These are phyloP conservation scores for Haplosporangium gracile DNA, from an alignment of 192 early-diverging fungal species.

Conservation along the genomic window DNA sequence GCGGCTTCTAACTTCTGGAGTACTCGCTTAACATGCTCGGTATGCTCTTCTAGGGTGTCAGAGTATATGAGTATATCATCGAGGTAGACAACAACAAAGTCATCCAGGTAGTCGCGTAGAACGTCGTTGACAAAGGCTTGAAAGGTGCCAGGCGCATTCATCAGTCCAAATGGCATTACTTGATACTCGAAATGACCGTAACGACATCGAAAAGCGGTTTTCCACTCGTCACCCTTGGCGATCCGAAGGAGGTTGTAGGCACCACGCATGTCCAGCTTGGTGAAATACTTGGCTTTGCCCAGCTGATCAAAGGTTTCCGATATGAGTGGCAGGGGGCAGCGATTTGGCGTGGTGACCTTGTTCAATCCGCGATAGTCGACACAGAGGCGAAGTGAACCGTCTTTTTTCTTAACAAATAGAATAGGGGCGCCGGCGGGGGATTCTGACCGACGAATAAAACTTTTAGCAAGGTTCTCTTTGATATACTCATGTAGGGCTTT, in stretches of 20 bases:
- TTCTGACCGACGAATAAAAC: conserved; percentile 15
- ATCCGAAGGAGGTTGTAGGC: conserved; percentile 65
- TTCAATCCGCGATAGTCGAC: conserved; percentile 66
- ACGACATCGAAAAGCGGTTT: conserved; percentile 54
- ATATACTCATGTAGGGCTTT: conserved; percentile 45
- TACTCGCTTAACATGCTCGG: conserved; percentile 28
- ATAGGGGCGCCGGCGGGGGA: conserved; percentile 5
- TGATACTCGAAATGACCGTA: conserved; percentile 51
- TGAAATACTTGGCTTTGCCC: conserved; percentile 47
- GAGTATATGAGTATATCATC: conserved; percentile 66
- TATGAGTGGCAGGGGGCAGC: conserved; percentile 67
- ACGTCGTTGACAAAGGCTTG: conserved; percentile 59
- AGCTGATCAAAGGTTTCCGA: conserved; percentile 59
- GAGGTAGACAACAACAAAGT: conserved; percentile 43
- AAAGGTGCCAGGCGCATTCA: conserved; percentile 57
- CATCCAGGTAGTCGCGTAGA: conserved; percentile 25
- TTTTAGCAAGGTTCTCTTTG: conserved; percentile 22
- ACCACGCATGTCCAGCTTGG: conserved; percentile 57
- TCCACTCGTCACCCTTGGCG: conserved; percentile 35
- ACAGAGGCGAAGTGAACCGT: conserved; percentile 21
- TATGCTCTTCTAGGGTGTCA: conserved; percentile 44
- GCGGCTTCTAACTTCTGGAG: conserved; percentile 22
- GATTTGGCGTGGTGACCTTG: conserved; percentile 59
- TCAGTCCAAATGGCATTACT: conserved; percentile 56
- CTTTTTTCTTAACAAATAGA: conserved; percentile 25